Evolutionary conservation across 2,329 filamentous ascomycete genomes (phyloP).

Genomic region (Fragosphaeria purpurea): DNA sequence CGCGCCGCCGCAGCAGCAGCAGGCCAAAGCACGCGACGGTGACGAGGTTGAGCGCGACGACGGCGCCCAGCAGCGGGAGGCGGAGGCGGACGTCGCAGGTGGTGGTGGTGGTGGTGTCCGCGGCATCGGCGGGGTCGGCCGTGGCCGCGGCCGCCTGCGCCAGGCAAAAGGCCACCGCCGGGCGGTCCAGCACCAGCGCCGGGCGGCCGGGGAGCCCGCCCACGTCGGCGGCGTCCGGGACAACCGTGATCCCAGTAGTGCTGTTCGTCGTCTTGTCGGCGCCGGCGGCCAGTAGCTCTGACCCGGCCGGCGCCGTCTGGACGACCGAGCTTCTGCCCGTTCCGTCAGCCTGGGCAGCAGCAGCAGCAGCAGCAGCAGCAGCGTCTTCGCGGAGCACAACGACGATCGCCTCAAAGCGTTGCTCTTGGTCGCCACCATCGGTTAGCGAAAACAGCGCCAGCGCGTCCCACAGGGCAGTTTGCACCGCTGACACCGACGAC

Average conservation of each 20-base stretch:
- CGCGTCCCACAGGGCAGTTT: neutral
- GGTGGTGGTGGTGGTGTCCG: neutral
- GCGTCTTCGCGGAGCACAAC: slow-evolving; percentile 1
- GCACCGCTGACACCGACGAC: too few species aligned
- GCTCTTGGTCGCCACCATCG: neutral
- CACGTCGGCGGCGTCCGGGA: too few species aligned
- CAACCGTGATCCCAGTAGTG: neutral
- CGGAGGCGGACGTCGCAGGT: slow-evolving; percentile 33
- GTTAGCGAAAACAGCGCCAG: neutral
- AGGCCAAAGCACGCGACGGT: slow-evolving; percentile 19
- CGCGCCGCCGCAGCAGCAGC: slow-evolving; percentile 18
- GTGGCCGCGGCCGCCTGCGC: slow-evolving; percentile 15
- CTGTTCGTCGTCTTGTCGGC: slow-evolving; percentile 2
- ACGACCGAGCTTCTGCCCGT: slow-evolving; percentile 1
- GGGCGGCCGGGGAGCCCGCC: neutral
- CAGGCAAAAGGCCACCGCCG: slow-evolving; percentile 24
- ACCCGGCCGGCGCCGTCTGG: slow-evolving; percentile 10
- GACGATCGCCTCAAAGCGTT: too few species aligned
- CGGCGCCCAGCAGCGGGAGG: slow-evolving; percentile 30
- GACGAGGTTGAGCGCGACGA: slow-evolving; percentile 32
- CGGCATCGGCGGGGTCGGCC: neutral
- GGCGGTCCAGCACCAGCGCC: slow-evolving; percentile 13
- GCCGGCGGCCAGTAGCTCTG: neutral
- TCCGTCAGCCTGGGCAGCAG: neutral
- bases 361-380: neutral